Evolutionary conservation across 2,329 filamentous ascomycete species (phyloP), one percentile per base, ranked within the genome.

Genomic region (Pseudogymnoascus sp.): DNA sequence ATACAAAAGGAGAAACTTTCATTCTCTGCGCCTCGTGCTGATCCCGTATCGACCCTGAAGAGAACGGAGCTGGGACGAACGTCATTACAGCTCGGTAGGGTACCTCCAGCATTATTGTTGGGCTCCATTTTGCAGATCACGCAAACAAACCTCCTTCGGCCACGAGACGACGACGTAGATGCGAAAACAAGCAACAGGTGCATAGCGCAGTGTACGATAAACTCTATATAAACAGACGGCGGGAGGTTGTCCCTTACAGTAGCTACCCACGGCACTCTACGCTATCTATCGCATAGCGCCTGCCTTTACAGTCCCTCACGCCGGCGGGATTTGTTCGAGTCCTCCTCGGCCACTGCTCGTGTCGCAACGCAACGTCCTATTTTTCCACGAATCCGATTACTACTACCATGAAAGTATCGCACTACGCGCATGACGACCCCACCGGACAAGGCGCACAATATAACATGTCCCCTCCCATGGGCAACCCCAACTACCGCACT

Each of bases 361-460:
- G 41, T 48, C 41, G 41, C 41, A 45, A 1, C 41, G 28, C 41
- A 28, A 5, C n/a, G n/a, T 18, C 26, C 26, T 52, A 52, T 52
- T 18, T 41, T 12, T 10, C 39, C 45, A 52, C n/a, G 45, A 30
- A 52, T 15, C 26, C 45, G 18, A 30, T 18, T 30, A 28, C 23
- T 30, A 28, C 23, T 26, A 8, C 45, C 26, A 52, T 52, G 45
- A 52, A 52, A 52, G 45, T 52, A 30, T 52, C 45, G 45, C 45
- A 52, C n/a, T 52, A 52, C 45, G 9, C 45, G 41, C 41, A 48
- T 30, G 45, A 30, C 45, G 45, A 52, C 45, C 45, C 23, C 30
- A 52, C 23, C 26, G 45, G 45, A 52, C 45, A 52, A n/a, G 23
- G 45, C 26, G 45, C 45, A 30, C 45, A 30, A 30, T 52, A 52